phyloP scores from a whole-genome alignment of 768 basidiomycete species.

The Kwoniella europaea region DNA sequence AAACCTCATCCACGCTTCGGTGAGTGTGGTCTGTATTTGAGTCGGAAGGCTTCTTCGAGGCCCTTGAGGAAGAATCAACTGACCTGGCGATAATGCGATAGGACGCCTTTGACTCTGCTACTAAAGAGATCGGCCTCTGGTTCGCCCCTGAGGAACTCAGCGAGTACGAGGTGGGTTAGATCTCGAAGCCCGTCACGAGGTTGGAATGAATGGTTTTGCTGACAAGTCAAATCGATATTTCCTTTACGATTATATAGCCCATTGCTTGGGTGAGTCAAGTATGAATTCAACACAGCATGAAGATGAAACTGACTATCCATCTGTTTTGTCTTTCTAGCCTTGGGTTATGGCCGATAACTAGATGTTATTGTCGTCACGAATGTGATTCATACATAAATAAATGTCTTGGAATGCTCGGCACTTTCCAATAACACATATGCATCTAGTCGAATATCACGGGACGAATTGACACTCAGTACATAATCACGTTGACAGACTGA shows the following conservation, averaged over 20 bases:
- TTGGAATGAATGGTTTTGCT: no score
- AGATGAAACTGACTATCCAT: no score
- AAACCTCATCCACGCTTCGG: slow-evolving; percentile 54
- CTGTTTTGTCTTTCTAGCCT: slow-evolving; percentile 26
- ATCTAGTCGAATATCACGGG: background rate
- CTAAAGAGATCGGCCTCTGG: slow-evolving; percentile 56
- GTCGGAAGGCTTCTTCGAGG: background rate
- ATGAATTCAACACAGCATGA: no score
- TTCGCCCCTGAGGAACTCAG: slow-evolving; percentile 48
- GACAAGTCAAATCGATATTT: background rate
- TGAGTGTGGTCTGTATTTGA: slow-evolving; percentile 9
- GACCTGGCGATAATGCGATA: slow-evolving; percentile 5
- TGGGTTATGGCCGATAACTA: slow-evolving; percentile 57
- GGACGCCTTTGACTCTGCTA: slow-evolving; percentile 54
- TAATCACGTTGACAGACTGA: no score
- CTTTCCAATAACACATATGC: background rate
- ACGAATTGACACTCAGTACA: background rate
- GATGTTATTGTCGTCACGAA: background rate
- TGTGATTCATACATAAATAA: background rate
- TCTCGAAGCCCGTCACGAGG: no score
- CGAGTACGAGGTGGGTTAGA: slow-evolving; percentile 43
- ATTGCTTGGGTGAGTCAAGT: slow-evolving; percentile 49
- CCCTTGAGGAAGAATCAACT: background rate
- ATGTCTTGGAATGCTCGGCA: background rate
- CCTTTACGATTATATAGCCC: slow-evolving; percentile 29